Base-by-base conservation (phyloP, 1,284 basidiomycete genomes). In the Cryptococcus hybrid region DNA sequence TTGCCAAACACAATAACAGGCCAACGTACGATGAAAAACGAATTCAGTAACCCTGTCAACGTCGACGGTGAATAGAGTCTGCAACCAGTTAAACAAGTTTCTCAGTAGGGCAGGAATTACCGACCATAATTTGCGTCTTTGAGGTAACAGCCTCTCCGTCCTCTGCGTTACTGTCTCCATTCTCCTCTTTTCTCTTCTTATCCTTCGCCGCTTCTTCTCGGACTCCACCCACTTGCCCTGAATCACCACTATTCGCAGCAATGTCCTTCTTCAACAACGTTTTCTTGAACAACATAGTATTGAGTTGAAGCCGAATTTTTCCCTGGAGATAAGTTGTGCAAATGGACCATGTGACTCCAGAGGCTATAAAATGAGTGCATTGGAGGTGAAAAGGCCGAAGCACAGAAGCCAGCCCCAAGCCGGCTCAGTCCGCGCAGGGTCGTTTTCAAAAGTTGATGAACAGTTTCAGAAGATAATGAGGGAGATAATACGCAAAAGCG, bases 21-120 rank as follows among this genome's bases (percentile, higher is more conserved):
- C 30, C n/a, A 37, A 59, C 65, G 47, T 47, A 70, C 64, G 45
- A 72, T 92, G 89, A 85, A 86, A 90, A 3, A 86, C 80, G 69
- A 92, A 90, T 56, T 93, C 89, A 71, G 86, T 85, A 60, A 94
- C 86, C 59, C 92, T 84, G 73, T 95, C 92, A 39, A 92, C 90
- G 65, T 96, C 93, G 5, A 90, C 90, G 3, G 90, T 91, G 67
- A 80, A 80, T 6, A 81, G 62, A 15, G 78, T 77, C 73, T 70
- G 30, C 11, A 39, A 42, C 18, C 30, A 30, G 30, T 30, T 30
- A 30, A 30, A 1, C 30, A 30, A 30, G 30, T 4, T 11, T 51
- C 37, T 55, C 43, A 55, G 37, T 37, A 43, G 15, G 2, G 46
- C 9, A 48, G 56, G 24, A 30, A 40, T 11, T 45, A 64, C 68